Conservation (phyloP, 139 green algal genomes). For the Tetraselmis chui region DNA sequence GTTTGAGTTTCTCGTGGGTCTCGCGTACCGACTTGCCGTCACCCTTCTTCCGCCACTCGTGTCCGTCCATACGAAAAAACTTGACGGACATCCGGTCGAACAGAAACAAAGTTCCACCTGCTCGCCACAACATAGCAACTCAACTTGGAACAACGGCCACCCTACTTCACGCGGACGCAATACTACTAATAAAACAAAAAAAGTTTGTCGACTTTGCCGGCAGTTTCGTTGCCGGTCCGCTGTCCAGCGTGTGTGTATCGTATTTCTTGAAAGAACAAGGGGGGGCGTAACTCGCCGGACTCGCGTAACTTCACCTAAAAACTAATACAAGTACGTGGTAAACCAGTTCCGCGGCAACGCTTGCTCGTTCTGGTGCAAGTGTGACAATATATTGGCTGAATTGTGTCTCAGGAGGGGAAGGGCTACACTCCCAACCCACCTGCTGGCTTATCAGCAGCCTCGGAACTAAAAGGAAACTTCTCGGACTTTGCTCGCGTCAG, state of each 20-base stretch:
- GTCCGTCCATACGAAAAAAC: slow-evolving; percentile 63
- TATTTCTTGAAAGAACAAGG: background rate
- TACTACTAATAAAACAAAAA: too few relatives aligned
- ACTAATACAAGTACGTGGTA: background rate
- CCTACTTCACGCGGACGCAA: too few relatives aligned
- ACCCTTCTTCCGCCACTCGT: slow-evolving; percentile 72
- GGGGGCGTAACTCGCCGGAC: too few relatives aligned
- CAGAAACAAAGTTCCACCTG: slow-evolving; percentile 61
- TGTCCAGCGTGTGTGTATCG: too few relatives aligned
- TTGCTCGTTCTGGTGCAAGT: background rate
- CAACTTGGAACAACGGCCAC: too few relatives aligned
- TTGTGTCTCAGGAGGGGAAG: background rate
- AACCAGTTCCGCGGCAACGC: background rate
- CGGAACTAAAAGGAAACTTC: background rate
- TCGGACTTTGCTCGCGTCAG: background rate
- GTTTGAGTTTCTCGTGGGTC: slow-evolving; percentile 81
- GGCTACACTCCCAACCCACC: background rate
- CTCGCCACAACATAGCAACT: background rate
- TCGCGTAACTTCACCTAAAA: too few relatives aligned
- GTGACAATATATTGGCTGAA: background rate
- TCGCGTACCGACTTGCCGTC: slow-evolving; percentile 67
- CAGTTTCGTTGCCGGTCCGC: background rate
- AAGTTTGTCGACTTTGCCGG: too few relatives aligned
- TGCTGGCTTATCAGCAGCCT: background rate
- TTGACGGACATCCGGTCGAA: slow-evolving; percentile 49